Evolutionary conservation across 2,329 filamentous ascomycete species (phyloP), one percentile per base, ranked within the genome.

Genomic region (Exophiala mesophila): DNA sequence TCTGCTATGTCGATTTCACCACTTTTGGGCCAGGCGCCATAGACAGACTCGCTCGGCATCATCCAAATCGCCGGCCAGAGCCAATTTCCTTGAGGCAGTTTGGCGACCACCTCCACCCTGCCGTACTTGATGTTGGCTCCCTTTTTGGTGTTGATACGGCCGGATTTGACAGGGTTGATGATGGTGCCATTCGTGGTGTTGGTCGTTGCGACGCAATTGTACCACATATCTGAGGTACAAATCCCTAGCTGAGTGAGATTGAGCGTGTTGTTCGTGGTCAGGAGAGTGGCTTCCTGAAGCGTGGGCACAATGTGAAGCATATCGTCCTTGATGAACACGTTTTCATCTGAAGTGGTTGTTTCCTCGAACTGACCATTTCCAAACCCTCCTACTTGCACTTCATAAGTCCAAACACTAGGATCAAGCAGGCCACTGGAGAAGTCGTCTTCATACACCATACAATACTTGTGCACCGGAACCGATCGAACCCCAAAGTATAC

Each of bases 31-130:
- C 87, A 94, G 1, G 73, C 57, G 1, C 87, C 87, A 59, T 94
- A 94, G 1, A 70, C 80, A 41, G 79, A 72, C 29, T 82, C 71
- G 35, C 78, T 78, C 1, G 87, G 87, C 70, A 94, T 72, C 83
- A 94, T 85, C 84, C 85, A 89, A 57, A 94, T 90, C 16, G 85
- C 85, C 2, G 87, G 87, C 87, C 87, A 92, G 6, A 94, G 73
- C 87, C 87, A 94, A 66, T 92, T 86, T 40, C 87, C 87, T 37
- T 70, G 63, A 4, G 87, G 85, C 17, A 92, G 67, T 64, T 82
- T 83, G 21, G 87, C 87, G 2, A 75, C 80, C 4, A 94, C 85
- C 61, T 94, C 85, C 38, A 94, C 75, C 29, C 85, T 83, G 36
- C 87, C 87, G 59, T 86, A 94, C 63, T 80, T 87, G 70, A 94